phyloP scores from a whole-genome alignment of 1,284 basidiomycete species.

The Tylopilus sp. region DNA sequence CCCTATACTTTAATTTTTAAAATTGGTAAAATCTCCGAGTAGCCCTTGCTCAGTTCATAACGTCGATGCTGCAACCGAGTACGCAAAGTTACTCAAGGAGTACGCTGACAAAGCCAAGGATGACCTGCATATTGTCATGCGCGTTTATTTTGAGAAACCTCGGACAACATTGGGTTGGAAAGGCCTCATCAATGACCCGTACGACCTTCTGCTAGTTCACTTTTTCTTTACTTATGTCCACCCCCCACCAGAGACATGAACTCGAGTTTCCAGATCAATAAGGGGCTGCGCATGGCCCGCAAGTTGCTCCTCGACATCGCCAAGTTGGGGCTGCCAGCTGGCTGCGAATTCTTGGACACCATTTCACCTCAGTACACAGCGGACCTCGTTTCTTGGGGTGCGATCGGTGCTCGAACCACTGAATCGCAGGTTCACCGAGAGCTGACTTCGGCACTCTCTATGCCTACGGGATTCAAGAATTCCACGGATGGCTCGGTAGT shows the following conservation, averaged over 20 bases:
- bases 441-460: constrained; percentile 79
- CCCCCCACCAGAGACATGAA: constrained; percentile 56
- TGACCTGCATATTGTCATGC: constrained; percentile 94
- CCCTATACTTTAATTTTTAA: too few species aligned
- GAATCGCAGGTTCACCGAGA: constrained; percentile 96
- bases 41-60: constrained; percentile 95
- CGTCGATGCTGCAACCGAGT: constrained; percentile 78
- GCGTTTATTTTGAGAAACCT: constrained; percentile 96
- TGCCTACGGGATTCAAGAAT: constrained; percentile 86
- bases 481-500: constrained; percentile 74
- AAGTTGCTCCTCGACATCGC: constrained; percentile 85
- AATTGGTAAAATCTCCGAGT: too few species aligned
- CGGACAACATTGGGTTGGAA: constrained; percentile 98
- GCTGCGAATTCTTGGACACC: constrained; percentile 87
- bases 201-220: not conserved
- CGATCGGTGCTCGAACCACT: constrained; percentile 94
- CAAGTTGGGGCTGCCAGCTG: constrained; percentile 80
- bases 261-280: constrained; percentile 90
- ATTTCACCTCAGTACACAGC: constrained; percentile 94
- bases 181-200: constrained; percentile 93
- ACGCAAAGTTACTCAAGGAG: constrained; percentile 72
- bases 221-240: not conserved
- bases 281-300: constrained; percentile 89
- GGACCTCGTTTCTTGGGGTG: constrained; percentile 95
- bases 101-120: constrained; percentile 82